Evolutionary conservation across 2,329 filamentous ascomycete species (phyloP), one percentile per base, ranked within the genome.

Genomic region (Sordariomycetes sp.): DNA sequence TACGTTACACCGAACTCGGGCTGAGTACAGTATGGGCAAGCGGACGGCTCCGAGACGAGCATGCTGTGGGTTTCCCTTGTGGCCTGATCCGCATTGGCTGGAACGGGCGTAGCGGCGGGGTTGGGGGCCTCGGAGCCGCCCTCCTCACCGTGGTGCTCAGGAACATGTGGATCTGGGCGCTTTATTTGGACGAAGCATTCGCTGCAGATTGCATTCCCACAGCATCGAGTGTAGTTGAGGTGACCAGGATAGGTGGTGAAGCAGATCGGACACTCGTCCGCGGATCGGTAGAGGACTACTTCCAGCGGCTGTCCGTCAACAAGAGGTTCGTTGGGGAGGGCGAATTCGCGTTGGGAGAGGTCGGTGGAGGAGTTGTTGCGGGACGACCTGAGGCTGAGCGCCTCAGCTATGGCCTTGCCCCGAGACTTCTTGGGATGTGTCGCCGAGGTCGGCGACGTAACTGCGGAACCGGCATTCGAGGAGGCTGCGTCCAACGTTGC

Each of bases 171-270:
- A 63, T 99, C 93, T 3, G 91, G 86, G 50, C 94, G 84, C 70
- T 97, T 97, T 69, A 99, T 99, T 71, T 99, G 94, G 3, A 99
- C 94, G 67, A 99, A 99, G 71, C 94, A 99, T 74, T 99, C 94
- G 50, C 92, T 97, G 73, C 94, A 99, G 62, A 99, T 97, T 6
- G 89, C 80, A 69, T 99, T 94, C 65, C 96, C 91, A 71, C 94
- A 99, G 69, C 94, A 99, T 63, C 94, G 81, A 0, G 94, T 99
- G 63, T 86, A 88, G 73, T 99, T 99, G 34, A 99, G 79, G 68
- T 95, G 95, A 3, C 91, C 91, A 0, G 94, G 94, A 64, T 97
- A 99, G 65, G 91, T 95, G 57, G 97, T 78, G 69, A 97, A 96
- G 75, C 94, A 99, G 61, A 99, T 96, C 5, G 94, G 93, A 66